Conservation (phyloP, 495 filamentous ascomycete species). For the Tuber melanosporum region DNA sequence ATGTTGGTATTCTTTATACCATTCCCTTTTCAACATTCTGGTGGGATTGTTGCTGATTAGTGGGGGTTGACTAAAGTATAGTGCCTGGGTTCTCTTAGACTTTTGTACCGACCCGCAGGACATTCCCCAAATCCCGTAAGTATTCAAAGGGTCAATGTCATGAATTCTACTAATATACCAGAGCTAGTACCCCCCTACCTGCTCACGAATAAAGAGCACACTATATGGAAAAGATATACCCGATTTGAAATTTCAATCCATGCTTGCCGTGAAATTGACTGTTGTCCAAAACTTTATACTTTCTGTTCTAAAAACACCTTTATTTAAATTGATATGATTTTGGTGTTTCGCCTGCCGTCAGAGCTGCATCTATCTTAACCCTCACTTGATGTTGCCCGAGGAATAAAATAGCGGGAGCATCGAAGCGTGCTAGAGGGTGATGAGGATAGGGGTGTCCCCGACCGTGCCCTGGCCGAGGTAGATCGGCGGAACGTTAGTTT, state of each 20-base stretch:
- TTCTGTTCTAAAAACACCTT: neutral
- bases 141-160: neutral
- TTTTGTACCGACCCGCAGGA: neutral
- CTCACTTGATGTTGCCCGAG: too few relatives aligned
- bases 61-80: neutral
- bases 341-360: too few relatives aligned
- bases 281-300: neutral
- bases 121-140: neutral
- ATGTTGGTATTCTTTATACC: neutral
- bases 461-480: neutral
- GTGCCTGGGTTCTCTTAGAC: neutral
- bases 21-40: neutral
- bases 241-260: too few relatives aligned
- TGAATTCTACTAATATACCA: neutral
- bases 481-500: too few relatives aligned
- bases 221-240: too few relatives aligned
- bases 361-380: too few relatives aligned
- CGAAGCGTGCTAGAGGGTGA: neutral
- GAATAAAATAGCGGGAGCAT: too few relatives aligned
- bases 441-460: neutral
- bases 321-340: too few relatives aligned
- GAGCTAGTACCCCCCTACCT: neutral
- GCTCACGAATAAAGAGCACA: neutral
- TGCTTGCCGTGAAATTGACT: neutral
- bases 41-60: neutral